Base-by-base conservation (phyloP, 176 grass and related monocot species). In the Chloris gayana region DNA sequence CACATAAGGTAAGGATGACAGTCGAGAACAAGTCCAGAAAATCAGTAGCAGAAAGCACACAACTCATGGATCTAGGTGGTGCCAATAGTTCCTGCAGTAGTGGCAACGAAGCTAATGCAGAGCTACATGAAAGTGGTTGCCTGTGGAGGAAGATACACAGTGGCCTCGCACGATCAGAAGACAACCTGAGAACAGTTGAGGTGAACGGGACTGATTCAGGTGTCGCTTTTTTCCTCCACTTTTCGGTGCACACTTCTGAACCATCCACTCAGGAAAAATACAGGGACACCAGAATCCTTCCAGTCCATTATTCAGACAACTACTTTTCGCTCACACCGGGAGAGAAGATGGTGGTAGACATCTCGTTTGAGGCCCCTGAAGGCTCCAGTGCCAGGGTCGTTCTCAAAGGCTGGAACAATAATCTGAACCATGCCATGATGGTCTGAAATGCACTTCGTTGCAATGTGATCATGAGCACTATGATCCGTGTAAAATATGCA, bases 301-400 rank as follows among this genome's bases (percentile, higher is more conserved):
- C 96, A 6, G 96, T 98, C 7, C 88, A 91, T 90, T 98, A 98
- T 74, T 89, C 92, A 7, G 92, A 95, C 85, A 95, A 98, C 74
- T 98, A 89, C 67, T 86, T 98, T 30, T 95, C 96, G 0, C 88
- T 98, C 49, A 49, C 82, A 26, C 96, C 96, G 0, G 96, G 86
- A 18, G 96, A 98, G 88, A 89, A 75, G 42, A 91, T 76, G 86
- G 70, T 67, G 31, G 37, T 95, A 7, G 80, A 87, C 54, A 80
- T 98, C 50, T 91, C 78, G 34, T 95, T 95, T 37, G 86, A 95
- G 79, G 90, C 81, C 30, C 96, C 96, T 11, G 64, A 85, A 12
- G 90, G 86, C 15, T 82, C 88, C 71, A 84, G 21, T 50, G 88
- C 96, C 51, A 85, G 58, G 59, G 30, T 98, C 53, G 79, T 89